phyloP scores from a whole-genome alignment of 345 rosid genomes.

The Heritiera littoralis region DNA sequence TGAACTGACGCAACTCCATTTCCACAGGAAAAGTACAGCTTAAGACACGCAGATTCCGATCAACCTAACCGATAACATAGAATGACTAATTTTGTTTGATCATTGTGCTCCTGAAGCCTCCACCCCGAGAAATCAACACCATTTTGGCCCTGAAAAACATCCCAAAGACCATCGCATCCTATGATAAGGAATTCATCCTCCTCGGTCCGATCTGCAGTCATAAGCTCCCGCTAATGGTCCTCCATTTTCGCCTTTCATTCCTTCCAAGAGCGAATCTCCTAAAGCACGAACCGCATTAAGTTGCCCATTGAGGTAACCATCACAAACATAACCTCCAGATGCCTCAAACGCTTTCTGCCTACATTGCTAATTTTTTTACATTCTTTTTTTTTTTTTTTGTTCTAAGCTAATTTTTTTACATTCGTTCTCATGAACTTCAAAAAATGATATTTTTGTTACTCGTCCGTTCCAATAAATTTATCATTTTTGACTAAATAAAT shows the following conservation, averaged over 20 bases:
- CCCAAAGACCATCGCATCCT: constrained; percentile 89
- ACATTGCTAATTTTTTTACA: constrained; percentile 37
- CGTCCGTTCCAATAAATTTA: no score
- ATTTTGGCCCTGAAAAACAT: constrained; percentile 81
- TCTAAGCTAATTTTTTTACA: no score
- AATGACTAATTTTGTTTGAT: constrained; percentile 14
- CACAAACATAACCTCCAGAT: constrained; percentile 62
- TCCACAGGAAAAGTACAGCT: background rate
- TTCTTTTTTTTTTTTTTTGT: no score
- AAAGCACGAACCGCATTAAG: constrained; percentile 80
- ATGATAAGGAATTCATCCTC: constrained; percentile 85
- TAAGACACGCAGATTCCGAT: background rate
- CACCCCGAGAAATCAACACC: constrained; percentile 82
- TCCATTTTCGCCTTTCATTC: constrained; percentile 59
- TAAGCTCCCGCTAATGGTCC: constrained; percentile 88
- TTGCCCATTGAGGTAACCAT: constrained; percentile 74
- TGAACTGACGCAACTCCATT: background rate
- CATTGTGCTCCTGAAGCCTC: constrained; percentile 77
- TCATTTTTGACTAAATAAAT: no score
- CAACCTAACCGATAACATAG: background rate
- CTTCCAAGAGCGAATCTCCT: constrained; percentile 89
- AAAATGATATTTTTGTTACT: no score
- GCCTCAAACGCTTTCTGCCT: constrained; percentile 69
- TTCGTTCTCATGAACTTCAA: no score
- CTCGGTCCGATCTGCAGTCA: constrained; percentile 46